Base-by-base conservation (phyloP, 2,329 filamentous ascomycete genomes). In the Colletotrichum navitas region DNA sequence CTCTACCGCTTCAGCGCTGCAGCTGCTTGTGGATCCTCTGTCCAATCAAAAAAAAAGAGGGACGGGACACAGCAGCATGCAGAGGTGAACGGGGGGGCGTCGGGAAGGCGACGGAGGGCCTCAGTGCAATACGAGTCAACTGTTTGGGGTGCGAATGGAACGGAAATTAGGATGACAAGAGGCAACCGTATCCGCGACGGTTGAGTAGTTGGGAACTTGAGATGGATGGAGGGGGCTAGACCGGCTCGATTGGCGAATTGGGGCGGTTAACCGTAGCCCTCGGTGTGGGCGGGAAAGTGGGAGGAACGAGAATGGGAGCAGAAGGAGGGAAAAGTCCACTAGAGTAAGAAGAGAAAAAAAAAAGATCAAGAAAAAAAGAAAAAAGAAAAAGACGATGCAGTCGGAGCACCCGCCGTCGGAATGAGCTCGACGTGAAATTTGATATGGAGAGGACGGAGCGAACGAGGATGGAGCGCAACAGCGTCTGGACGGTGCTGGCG, bases 81-180 rank as follows among this genome's bases (percentile, higher is more conserved):
- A 69, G 60, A 39, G 65, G n/a, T 14, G 45, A 51, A 29, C 32
- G 34, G 36, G 45, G 36, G 45, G 58, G 34, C 43, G 34, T 34
- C 18, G 54, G 34, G 26, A 39, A 68, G 59, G 65, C 68, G 68
- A 71, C 60, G 63, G 60, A 18, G 63, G 24, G 63, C 69, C 29
- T 32, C 52, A 21, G 60, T 34, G 60, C 47, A 63, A 55, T 63
- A 49, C 64, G 21, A 63, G 59, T 49, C 45, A 54, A 55, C 65
- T 36, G 65, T 63, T 68, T 63, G 45, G 39, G 59, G 59, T 16
- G 61, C 32, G 65, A 60, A 64, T 59, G 61, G 54, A 64, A 61
- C 65, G 65, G 65, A 72, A 29, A 69, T 72, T 69, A 72, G 47
- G 54, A 60, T 72, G 69, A 24, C 69, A 72, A 68, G 69, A 72